Evolutionary conservation across 495 filamentous ascomycete genomes (phyloP).

Genomic region (Emericellopsis terricola): DNA sequence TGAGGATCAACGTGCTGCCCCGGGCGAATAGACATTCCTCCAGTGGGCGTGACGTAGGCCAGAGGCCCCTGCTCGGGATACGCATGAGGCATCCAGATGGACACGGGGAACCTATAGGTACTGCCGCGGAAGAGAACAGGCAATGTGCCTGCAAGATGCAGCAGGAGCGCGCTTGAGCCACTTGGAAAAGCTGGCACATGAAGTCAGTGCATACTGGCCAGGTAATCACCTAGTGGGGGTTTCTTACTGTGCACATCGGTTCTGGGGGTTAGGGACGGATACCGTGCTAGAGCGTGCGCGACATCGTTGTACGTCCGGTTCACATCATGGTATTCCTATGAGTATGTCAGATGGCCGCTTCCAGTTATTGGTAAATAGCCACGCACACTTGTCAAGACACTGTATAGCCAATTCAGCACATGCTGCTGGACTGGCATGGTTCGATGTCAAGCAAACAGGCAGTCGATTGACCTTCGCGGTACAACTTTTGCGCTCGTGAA

Average conservation of each 20-base stretch:
- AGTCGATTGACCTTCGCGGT: neutral
- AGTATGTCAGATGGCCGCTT: slow-evolving; percentile 1
- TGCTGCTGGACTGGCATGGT: slow-evolving; percentile 75
- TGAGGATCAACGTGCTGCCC: slow-evolving; percentile 94
- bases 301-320: slow-evolving; percentile 87
- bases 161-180: slow-evolving; percentile 69
- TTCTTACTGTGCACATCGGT: slow-evolving; percentile 85
- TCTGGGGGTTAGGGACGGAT: slow-evolving; percentile 70
- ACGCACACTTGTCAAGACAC: slow-evolving; percentile 61
- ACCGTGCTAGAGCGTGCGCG: slow-evolving; percentile 60
- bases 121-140: slow-evolving; percentile 77
- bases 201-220: too few species aligned
- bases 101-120: slow-evolving; percentile 79
- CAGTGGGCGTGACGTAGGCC: slow-evolving; percentile 71
- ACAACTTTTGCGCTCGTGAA: too few species aligned
- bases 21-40: slow-evolving; percentile 74
- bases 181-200: slow-evolving; percentile 61
- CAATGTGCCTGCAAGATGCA: slow-evolving; percentile 72
- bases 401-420: slow-evolving; percentile 89
- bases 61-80: slow-evolving; percentile 79
- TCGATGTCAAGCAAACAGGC: neutral
- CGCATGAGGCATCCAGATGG: slow-evolving; percentile 87
- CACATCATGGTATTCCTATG: slow-evolving; percentile 79
- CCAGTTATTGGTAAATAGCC: slow-evolving; percentile 1
- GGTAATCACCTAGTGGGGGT: too few species aligned